Conservation (phyloP, 805 yeast species). For the Debaryomyces prosopidis region DNA sequence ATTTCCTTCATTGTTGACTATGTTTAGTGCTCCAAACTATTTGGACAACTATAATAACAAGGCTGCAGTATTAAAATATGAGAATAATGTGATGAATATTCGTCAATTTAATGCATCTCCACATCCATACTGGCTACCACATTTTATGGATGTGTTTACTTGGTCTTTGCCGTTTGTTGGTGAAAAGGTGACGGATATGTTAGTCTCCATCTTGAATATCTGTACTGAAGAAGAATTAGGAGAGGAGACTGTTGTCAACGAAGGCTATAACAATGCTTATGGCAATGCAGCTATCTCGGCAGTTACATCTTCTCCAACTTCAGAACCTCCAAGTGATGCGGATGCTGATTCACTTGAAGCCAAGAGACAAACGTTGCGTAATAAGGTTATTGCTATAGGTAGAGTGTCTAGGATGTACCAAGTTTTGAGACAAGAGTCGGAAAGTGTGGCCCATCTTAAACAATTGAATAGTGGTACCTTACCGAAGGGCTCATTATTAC, state of each 20-base stretch:
- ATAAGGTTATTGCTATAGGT: slow-evolving; percentile 95
- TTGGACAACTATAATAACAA: slow-evolving; percentile 89
- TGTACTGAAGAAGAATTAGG: slow-evolving; percentile 95
- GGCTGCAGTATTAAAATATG: slow-evolving; percentile 93
- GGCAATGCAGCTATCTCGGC: slow-evolving; percentile 13
- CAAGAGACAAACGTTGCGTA: slow-evolving; percentile 59
- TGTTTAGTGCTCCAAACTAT: slow-evolving; percentile 95
- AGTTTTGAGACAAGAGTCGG: slow-evolving; percentile 84
- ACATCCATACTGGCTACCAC: slow-evolving; percentile 96
- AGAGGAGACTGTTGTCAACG: slow-evolving; percentile 61
- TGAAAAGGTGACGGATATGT: slow-evolving; percentile 91
- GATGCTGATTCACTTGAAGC: slow-evolving; percentile 28
- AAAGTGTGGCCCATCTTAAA: slow-evolving; percentile 78
- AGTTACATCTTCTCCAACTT: not conserved
- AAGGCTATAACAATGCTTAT: slow-evolving; percentile 21
- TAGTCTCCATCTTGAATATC: slow-evolving; percentile 83
- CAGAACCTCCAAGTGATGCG: slow-evolving; percentile 9
- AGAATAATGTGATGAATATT: slow-evolving; percentile 88
- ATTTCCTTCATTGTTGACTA: slow-evolving; percentile 85
- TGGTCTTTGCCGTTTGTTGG: slow-evolving; percentile 99
- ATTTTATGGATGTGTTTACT: slow-evolving; percentile 94
- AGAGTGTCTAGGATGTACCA: slow-evolving; percentile 90
- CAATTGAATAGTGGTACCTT: slow-evolving; percentile 69
- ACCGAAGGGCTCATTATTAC: slow-evolving; percentile 83
- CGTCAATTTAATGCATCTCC: slow-evolving; percentile 91